Conservation (phyloP, 2,329 filamentous ascomycete species). For the Cercospora zeae-maydis region DNA sequence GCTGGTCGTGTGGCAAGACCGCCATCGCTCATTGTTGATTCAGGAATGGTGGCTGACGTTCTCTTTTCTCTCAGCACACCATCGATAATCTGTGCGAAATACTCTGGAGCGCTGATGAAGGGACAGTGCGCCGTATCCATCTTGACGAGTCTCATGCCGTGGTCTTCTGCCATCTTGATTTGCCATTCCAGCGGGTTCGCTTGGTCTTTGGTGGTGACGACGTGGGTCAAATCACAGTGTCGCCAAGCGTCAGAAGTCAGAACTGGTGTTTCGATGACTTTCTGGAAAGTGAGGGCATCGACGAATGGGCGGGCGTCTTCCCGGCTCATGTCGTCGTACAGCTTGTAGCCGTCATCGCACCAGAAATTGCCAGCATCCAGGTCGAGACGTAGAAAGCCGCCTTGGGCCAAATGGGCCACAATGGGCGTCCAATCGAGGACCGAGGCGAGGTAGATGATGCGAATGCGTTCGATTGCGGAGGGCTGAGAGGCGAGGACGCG, state of each 20-base stretch:
- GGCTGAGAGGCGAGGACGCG: neutral
- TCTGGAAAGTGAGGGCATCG: constrained; percentile 11
- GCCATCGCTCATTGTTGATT: neutral
- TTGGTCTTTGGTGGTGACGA: constrained; percentile 7
- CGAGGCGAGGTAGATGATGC: constrained; percentile 12
- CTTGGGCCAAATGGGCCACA: neutral
- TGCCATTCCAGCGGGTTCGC: constrained; percentile 8
- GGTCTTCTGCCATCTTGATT: constrained; percentile 4
- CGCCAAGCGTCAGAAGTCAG: neutral
- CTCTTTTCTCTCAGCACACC: neutral
- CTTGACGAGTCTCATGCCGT: constrained; percentile 11
- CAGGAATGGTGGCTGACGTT: neutral
- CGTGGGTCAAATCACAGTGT: constrained; percentile 2
- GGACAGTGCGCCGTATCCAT: constrained; percentile 13
- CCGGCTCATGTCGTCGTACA: constrained; percentile 16
- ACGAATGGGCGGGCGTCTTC: constrained; percentile 12
- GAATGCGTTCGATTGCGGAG: neutral
- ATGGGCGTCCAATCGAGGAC: constrained; percentile 3
- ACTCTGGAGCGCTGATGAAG: constrained; percentile 11
- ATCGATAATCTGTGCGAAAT: constrained; percentile 10
- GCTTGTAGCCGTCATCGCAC: constrained; percentile 2
- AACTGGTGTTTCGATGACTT: neutral
- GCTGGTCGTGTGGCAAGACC: neutral
- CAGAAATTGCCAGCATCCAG: neutral
- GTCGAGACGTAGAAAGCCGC: neutral